Conservation (phyloP, 2,329 filamentous ascomycete genomes). For the Aureobasidium sp. region DNA sequence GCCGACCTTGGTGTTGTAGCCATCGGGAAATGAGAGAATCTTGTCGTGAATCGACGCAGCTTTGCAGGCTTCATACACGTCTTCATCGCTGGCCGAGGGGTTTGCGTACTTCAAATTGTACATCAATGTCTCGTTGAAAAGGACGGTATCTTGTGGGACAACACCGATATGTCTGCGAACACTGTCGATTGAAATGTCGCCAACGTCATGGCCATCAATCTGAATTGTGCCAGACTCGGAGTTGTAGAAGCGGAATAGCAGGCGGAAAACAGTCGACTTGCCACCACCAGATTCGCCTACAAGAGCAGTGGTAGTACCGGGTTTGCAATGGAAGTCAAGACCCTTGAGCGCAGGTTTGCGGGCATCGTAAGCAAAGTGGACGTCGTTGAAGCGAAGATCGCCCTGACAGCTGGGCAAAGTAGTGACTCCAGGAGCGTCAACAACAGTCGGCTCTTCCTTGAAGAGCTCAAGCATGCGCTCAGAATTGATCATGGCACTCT, state of each 20-base stretch:
- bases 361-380: constrained; percentile 83
- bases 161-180: constrained; percentile 86
- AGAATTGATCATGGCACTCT: constrained; percentile 94
- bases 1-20: constrained; percentile 83
- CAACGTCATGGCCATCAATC: constrained; percentile 77
- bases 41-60: constrained; percentile 90
- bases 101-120: constrained; percentile 92
- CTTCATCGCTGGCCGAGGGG: constrained; percentile 68
- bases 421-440: constrained; percentile 63
- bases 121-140: constrained; percentile 93
- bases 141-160: constrained; percentile 89
- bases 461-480: constrained; percentile 93
- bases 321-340: constrained; percentile 75
- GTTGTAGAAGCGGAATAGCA: constrained; percentile 97
- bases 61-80: constrained; percentile 73
- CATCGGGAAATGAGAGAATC: constrained; percentile 80
- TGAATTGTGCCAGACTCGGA: constrained; percentile 70
- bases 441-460: constrained; percentile 88
- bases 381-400: constrained; percentile 78
- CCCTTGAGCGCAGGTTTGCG: constrained; percentile 79
- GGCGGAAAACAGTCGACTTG: constrained; percentile 91
- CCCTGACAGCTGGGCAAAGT: constrained; percentile 64
- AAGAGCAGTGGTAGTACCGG: constrained; percentile 89
- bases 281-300: constrained; percentile 95
- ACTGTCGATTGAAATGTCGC: constrained; percentile 87